Base-by-base conservation (phyloP, 768 basidiomycete species). In the Leucocoprinus leucothites region DNA sequence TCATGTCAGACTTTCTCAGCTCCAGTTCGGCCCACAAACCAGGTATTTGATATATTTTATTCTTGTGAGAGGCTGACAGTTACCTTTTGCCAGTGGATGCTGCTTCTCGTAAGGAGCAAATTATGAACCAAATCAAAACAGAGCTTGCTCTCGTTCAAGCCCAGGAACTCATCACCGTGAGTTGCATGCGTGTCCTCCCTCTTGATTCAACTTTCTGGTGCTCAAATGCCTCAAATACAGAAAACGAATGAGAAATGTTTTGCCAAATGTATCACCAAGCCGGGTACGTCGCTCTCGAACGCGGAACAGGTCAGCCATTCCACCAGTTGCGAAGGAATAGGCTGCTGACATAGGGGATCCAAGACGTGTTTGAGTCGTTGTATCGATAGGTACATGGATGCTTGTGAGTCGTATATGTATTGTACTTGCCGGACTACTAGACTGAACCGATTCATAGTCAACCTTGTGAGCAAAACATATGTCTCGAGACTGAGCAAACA, bases 351-450 rank as follows among this genome's bases (percentile, higher is more conserved):
- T 19, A 31, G 38, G 7, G 11, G 3, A n/a, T 25, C 25, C 25
- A 14, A 93, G 91, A 84, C 84, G 24, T 94, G 91, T 62, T 72
- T 93, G 41, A 72, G 81, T 5, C 76, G 83, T 55, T 94, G 91
- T 66, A 74, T 91, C 63, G 89, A 91, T 51, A 82, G 89, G 42
- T 94, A 91, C 65, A 75, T 94, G 74, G 89, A 93, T 69, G 88
- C 88, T 34, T 92, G 91, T 91, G 63, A 73, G 89, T 81, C 13
- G 19, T 9, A 36, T 18, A 14, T 34, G 6, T 44, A 35, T 49
- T 26, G 42, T 14, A 54, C 24, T 31, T 14, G 9, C 14, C 52
- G 9, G 21, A 25, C 28, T 11, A 34, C 38, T 31, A 36, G 22
- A 16, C 58, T 34, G 48, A 53, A 22, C 21, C 11, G 6, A 9